Base-by-base conservation (phyloP, 805 yeast species). In the Cyberlindnera lachancei region DNA sequence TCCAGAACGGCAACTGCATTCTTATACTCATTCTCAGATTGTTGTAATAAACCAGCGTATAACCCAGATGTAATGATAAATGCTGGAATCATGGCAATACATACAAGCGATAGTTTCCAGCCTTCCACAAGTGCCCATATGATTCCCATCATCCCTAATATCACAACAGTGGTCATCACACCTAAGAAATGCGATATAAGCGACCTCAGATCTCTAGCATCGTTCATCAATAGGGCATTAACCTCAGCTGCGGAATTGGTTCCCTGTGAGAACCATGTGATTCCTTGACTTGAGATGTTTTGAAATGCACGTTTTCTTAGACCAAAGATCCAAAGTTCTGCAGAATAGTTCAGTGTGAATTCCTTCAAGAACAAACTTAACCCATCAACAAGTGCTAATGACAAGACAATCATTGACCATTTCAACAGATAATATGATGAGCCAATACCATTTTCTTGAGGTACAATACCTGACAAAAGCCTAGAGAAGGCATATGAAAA, bases 91-190 rank as follows among this genome's bases (percentile, higher is more conserved):
- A 87, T 64, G 0, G 95, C 68, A 9, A 88, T 46, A 2, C 95
- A 94, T 2, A 85, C 92, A 8, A 90, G 58, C 2, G 96, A 73
- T 25, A 92, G 59, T 46, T 79, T 82, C 97, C 97, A 92, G 0
- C 96, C 95, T 9, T 67, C 52, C 0, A 66, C 67, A 2, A 86
- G 40, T 0, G 96, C 76, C 96, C 96, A 92, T 6, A 74, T 59
- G 5, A 78, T 40, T 4, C 96, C 94, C 18, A 75, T 55, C 0
- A 62, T 23, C 0, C 80, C 59, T 29, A 86, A 64, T 0, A 75
- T 59, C 3, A 70, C 30, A 24, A 83, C 66, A 9, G 79, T 70
- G 1, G 74, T 44, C 0, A 74, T 26, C 0, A 78, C 66, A 8
- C 77, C 63, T 19, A 84, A 50, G 41, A 80, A 77, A 26, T 75